Conservation (phyloP, 176 grass and related monocot species). For the Juncus effusus region DNA sequence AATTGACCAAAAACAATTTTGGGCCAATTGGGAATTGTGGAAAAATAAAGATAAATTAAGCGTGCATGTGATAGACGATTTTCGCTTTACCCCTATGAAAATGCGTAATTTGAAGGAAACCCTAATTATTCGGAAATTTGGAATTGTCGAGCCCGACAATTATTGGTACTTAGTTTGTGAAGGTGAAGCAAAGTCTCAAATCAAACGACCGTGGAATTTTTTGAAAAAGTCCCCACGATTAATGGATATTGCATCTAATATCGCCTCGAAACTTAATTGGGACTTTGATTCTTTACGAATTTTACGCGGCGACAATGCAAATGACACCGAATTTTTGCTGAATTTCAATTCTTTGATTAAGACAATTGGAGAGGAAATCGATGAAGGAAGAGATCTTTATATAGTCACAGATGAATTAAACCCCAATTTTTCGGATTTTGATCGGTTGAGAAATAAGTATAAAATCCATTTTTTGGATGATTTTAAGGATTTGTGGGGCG, state of each 20-base stretch:
- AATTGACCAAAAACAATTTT: slow-evolving; percentile 56
- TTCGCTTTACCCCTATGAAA: slow-evolving; percentile 40
- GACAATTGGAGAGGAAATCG: slow-evolving; percentile 37
- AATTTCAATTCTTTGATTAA: not conserved
- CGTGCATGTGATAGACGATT: slow-evolving; percentile 57
- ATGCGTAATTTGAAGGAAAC: slow-evolving; percentile 43
- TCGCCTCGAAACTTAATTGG: slow-evolving; percentile 49
- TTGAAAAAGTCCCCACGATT: slow-evolving; percentile 50
- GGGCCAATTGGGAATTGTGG: slow-evolving; percentile 64
- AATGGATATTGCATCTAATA: slow-evolving; percentile 48
- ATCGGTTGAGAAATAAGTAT: slow-evolving; percentile 39
- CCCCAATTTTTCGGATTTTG: slow-evolving; percentile 27
- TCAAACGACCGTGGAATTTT: slow-evolving; percentile 14
- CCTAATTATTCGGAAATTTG: slow-evolving; percentile 72
- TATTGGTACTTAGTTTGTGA: slow-evolving; percentile 83
- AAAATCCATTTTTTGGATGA: slow-evolving; percentile 49
- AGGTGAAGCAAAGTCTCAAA: slow-evolving; percentile 34
- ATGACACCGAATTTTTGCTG: no score
- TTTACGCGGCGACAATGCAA: slow-evolving; percentile 19
- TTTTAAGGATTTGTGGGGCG: slow-evolving; percentile 57
- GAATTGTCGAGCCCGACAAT: slow-evolving; percentile 65
- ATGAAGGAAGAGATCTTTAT: slow-evolving; percentile 50
- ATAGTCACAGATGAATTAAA: slow-evolving; percentile 37
- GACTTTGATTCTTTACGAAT: slow-evolving; percentile 54
- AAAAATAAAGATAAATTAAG: slow-evolving; percentile 49